A percentile compares a stretch with the other conserved stretches of the same genome.
These are phyloP conservation scores for Aspergillus phoenicis DNA, from an alignment of 2,329 filamentous ascomycete genomes.

Conservation along the genomic window DNA sequence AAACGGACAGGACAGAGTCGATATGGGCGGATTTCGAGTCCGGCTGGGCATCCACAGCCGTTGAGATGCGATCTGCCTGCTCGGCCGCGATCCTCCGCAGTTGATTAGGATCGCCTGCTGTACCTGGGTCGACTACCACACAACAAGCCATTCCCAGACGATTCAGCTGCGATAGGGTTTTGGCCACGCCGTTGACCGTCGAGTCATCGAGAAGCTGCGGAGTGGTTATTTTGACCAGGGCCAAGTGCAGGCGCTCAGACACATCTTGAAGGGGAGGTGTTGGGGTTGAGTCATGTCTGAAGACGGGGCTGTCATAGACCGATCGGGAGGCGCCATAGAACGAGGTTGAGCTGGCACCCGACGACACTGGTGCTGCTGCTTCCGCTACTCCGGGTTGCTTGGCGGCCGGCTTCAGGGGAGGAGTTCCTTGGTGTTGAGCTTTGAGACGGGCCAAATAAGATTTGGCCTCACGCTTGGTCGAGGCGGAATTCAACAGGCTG, in stretches of 20 bases:
- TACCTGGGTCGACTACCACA: constrained; percentile 74
- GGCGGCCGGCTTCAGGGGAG: constrained; percentile 36
- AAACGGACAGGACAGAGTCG: constrained; percentile 56
- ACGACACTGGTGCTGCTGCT: constrained; percentile 26
- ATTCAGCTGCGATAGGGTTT: constrained; percentile 80
- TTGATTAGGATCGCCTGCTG: constrained; percentile 41
- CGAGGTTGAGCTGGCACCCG: constrained; percentile 62
- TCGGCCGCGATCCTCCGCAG: constrained; percentile 55
- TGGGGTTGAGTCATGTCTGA: constrained; percentile 56
- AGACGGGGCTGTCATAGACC: constrained; percentile 62
- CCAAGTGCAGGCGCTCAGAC: constrained; percentile 68
- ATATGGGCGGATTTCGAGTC: constrained; percentile 70
- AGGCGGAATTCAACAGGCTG: constrained; percentile 82
- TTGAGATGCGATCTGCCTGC: constrained; percentile 73
- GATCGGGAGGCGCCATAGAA: constrained; percentile 62
- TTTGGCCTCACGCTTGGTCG: constrained; percentile 89
- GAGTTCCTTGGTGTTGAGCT: constrained; percentile 39
- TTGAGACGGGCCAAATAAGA: constrained; percentile 88
- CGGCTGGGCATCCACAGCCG: constrained; percentile 71
- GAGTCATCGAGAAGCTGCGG: constrained; percentile 70
- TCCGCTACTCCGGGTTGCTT: constrained; percentile 25
- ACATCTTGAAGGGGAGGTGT: constrained; percentile 40
- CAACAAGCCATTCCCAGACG: constrained; percentile 80
- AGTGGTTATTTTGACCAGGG: constrained; percentile 79
- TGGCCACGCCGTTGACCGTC: constrained; percentile 73